These are phyloP conservation scores for Mycocentrospora acerina DNA, from an alignment of 2,329 filamentous ascomycete genomes.

Conservation along the genomic window DNA sequence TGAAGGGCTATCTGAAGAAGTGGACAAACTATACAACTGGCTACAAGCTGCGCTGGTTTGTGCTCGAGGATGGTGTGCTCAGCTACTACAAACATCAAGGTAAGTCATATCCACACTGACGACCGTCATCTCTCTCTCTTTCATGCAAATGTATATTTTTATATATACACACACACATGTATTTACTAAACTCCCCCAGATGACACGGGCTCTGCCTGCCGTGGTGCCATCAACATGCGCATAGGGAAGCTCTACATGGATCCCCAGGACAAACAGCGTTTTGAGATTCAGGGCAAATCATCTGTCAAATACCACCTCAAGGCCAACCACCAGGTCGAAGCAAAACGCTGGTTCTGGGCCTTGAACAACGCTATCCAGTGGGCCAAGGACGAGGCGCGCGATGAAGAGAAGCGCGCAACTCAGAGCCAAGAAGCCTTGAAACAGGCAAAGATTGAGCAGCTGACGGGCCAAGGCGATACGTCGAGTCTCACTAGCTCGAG, in stretches of 20 bases:
- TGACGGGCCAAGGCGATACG: conserved; percentile 47
- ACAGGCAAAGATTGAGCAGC: conserved; percentile 77
- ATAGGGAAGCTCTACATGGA: conserved; percentile 96
- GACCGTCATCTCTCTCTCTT: too few relatives aligned
- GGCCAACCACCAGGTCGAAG: conserved; percentile 96
- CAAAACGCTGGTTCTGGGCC: conserved; percentile 98
- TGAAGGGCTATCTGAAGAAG: conserved; percentile 98
- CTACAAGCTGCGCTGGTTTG: conserved; percentile 97
- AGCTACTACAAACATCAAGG: conserved; percentile 98
- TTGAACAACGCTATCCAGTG: conserved; percentile 98
- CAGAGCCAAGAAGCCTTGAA: conserved; percentile 71
- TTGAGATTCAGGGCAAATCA: conserved; percentile 96
- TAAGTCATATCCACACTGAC: too few relatives aligned
- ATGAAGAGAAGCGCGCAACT: conserved; percentile 76
- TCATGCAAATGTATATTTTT: too few relatives aligned
- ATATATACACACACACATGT: too few relatives aligned
- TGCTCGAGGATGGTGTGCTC: conserved; percentile 92
- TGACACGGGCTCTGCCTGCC: conserved; percentile 91
- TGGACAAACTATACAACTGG: conserved; percentile 99
- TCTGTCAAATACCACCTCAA: conserved; percentile 98
- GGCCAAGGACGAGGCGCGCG: conserved; percentile 94
- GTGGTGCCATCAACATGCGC: conserved; percentile 97
- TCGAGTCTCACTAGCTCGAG: conserved; percentile 40
- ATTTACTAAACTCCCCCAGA: conserved; percentile 59
- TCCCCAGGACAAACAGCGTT: conserved; percentile 93